These are phyloP conservation scores for Boletus tylopilopsis DNA, from an alignment of 768 basidiomycete genomes.

Conservation along the genomic window DNA sequence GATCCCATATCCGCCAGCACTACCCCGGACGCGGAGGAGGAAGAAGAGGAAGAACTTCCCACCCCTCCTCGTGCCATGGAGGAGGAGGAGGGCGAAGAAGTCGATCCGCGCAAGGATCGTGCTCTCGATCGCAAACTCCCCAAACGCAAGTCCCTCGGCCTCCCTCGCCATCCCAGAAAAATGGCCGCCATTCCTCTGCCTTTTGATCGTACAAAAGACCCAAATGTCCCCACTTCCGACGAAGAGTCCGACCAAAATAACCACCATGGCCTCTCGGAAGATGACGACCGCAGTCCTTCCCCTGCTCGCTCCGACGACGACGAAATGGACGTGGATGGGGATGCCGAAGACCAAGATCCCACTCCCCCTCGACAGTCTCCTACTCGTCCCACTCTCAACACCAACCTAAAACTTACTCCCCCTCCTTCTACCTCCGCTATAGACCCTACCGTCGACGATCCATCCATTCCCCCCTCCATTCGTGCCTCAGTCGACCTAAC, in stretches of 20 bases:
- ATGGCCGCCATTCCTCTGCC: slow-evolving; percentile 14
- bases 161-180: slow-evolving; percentile 1
- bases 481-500: slow-evolving; percentile 21
- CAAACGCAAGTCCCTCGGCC: not conserved
- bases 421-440: slow-evolving; percentile 11
- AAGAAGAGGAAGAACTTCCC: slow-evolving; percentile 41
- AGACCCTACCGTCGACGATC: slow-evolving; percentile 20
- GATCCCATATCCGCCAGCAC: too few relatives aligned
- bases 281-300: slow-evolving; percentile 8
- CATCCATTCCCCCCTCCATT: slow-evolving; percentile 18
- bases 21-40: slow-evolving; percentile 33
- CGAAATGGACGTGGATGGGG: slow-evolving; percentile 31
- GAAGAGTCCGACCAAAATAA: slow-evolving; percentile 15
- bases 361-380: slow-evolving; percentile 23
- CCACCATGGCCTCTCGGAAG: slow-evolving; percentile 1
- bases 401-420: slow-evolving; percentile 5
- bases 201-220: slow-evolving; percentile 17
- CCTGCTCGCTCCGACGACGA: slow-evolving; percentile 16
- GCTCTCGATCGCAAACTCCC: slow-evolving; percentile 6
- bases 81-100: slow-evolving; percentile 54
- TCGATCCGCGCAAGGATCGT: slow-evolving; percentile 18
- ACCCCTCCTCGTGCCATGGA: slow-evolving; percentile 54
- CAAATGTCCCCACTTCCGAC: slow-evolving; percentile 20
- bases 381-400: slow-evolving; percentile 17
- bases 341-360: slow-evolving; percentile 25